Conservation (phyloP, 1,284 basidiomycete genomes). For the Fistulinella staudtii region DNA sequence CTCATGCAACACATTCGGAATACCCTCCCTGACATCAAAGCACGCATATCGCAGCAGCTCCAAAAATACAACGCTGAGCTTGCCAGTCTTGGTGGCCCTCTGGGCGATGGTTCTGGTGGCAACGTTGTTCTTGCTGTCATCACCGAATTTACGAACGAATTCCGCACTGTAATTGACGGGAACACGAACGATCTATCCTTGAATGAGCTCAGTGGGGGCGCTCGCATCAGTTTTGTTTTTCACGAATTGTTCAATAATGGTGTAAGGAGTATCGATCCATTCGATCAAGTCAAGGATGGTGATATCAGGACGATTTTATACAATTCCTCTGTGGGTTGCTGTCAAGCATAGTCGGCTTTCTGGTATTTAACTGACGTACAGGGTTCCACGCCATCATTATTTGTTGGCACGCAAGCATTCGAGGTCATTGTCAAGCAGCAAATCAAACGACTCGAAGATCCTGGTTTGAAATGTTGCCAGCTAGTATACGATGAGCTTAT, state of each 20-base stretch:
- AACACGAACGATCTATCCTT: constrained; percentile 92
- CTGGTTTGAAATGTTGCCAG: constrained; percentile 88
- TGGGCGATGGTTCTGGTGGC: constrained; percentile 82
- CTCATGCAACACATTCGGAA: constrained; percentile 98
- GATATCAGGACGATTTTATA: constrained; percentile 95
- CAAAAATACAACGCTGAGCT: constrained; percentile 87
- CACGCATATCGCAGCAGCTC: constrained; percentile 83
- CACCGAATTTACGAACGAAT: constrained; percentile 96
- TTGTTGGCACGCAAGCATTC: constrained; percentile 95
- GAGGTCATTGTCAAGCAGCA: constrained; percentile 99
- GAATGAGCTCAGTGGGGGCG: constrained; percentile 96
- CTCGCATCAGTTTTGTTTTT: constrained; percentile 97
- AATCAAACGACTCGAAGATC: constrained; percentile 94
- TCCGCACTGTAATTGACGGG: constrained; percentile 95
- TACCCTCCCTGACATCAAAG: constrained; percentile 96
- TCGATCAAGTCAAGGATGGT: constrained; percentile 97
- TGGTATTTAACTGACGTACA: constrained; percentile 27
- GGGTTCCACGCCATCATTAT: constrained; percentile 94
- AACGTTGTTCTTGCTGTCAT: constrained; percentile 93
- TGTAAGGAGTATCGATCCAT: constrained; percentile 93
- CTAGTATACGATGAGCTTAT: constrained; percentile 97
- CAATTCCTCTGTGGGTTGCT: constrained; percentile 81
- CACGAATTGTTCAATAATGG: constrained; percentile 98
- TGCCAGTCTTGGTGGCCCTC: constrained; percentile 77
- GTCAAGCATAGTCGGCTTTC: neutral